Conservation (phyloP, 1,284 basidiomycete genomes). For the Vanrija sp. region DNA sequence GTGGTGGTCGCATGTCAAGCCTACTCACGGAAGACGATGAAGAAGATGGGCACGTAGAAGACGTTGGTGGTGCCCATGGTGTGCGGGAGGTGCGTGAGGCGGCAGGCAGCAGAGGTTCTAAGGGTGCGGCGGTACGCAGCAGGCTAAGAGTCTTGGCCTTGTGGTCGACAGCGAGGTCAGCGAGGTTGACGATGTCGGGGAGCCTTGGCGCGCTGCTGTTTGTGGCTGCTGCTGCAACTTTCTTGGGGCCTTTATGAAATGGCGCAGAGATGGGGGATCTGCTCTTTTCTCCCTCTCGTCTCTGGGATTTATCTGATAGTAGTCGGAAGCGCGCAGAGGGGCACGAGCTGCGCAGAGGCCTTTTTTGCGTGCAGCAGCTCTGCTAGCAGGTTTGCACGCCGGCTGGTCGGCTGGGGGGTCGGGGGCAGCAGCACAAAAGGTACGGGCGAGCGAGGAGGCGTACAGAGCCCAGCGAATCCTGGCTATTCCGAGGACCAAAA, state of each 20-base stretch:
- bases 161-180: too few species aligned
- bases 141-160: too few species aligned
- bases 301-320: neutral
- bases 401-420: too few species aligned
- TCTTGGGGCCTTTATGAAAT: neutral
- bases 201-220: neutral
- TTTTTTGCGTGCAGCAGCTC: neutral
- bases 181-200: neutral
- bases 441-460: too few species aligned
- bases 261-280: neutral
- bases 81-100: neutral
- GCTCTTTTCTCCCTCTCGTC: too few species aligned
- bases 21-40: constrained; percentile 49
- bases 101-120: too few species aligned
- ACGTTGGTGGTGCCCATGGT: constrained; percentile 40
- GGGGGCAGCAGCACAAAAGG: too few species aligned
- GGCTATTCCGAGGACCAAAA: neutral
- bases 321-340: too few species aligned
- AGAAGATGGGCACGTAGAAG: constrained; percentile 51
- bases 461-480: neutral
- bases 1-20: too few species aligned
- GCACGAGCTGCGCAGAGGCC: neutral
- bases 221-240: neutral
- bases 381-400: too few species aligned
- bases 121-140: too few species aligned